Evolutionary conservation across 192 early-diverging fungal genomes (phyloP).

Genomic region (Funneliformis geosporum): DNA sequence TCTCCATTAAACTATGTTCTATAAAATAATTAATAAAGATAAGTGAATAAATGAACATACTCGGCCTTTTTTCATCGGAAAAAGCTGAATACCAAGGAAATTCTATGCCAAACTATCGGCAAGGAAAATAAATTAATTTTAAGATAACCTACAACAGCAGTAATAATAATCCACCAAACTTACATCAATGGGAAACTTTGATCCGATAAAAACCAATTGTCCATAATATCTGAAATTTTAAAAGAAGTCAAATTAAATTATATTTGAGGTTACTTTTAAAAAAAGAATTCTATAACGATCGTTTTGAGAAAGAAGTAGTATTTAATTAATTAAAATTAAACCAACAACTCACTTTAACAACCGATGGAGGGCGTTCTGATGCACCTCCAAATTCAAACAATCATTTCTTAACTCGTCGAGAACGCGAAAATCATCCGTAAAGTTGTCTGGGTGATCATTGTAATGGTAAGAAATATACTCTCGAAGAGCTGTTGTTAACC

Average conservation of each 20-base stretch:
- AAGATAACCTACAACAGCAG: constrained; percentile 25
- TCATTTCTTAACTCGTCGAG: constrained; percentile 77
- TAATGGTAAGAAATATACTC: constrained; percentile 79
- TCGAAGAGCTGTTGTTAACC: constrained; percentile 54
- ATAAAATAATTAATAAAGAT: too few relatives aligned
- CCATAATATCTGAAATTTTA: constrained; percentile 71
- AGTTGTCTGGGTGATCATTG: constrained; percentile 83
- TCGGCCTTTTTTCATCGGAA: constrained; percentile 55
- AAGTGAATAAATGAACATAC: constrained; percentile 35
- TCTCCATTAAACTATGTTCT: too few relatives aligned
- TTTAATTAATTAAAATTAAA: not conserved
- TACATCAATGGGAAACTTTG: constrained; percentile 89
- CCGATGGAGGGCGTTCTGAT: constrained; percentile 64
- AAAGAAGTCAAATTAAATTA: constrained; percentile 3
- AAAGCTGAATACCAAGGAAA: constrained; percentile 74
- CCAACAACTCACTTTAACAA: constrained; percentile 58
- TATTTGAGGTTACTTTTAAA: not conserved
- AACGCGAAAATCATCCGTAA: constrained; percentile 82
- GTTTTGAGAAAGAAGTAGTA: not conserved
- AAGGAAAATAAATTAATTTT: not conserved
- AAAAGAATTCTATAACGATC: not conserved
- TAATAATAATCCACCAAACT: constrained; percentile 39
- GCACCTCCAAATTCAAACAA: constrained; percentile 63
- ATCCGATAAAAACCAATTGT: constrained; percentile 78
- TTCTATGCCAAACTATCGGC: constrained; percentile 59